Evolutionary conservation across 306 rosid genomes (phyloP), one percentile per base, ranked within the genome.

Genomic region (Spatholobus suberectus): DNA sequence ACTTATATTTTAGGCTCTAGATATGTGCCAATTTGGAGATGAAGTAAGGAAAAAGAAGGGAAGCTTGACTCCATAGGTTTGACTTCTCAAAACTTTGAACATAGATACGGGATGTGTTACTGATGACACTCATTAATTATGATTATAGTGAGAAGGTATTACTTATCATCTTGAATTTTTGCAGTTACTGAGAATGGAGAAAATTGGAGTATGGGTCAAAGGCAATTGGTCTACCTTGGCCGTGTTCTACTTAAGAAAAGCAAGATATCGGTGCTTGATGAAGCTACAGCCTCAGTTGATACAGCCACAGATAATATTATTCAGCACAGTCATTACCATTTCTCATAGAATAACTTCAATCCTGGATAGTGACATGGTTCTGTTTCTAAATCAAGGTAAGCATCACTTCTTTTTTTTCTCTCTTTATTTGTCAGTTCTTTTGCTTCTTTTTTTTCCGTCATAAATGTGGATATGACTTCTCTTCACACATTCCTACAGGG

Each of bases 261-360:
- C 38, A 62, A 62, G 69, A 62, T 62, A 12, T 62, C 29, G 69
- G 69, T 62, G 41, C 69, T 62, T 62, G 69, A 62, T 62, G 69
- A 62, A 62, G 69, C 69, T 62, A 62, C 69, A 13, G 69, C 69
- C 5, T 62, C 69, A 27, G 69, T 62, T 62, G 69, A 62, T 29
- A 62, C 41, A 62, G 40, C 69, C 41, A 62, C 69, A 11, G 69
- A 62, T 62, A 62, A 62, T 62, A 62, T 29, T 13, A 62, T 62
- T 27, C 69, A 62, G 41, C 69, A 27, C 41, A 29, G 69, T 62
- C 69, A 29, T 62, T 29, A 29, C 69, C 3, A 90, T 92, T 76
- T 91, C 97, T 18, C 97, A 90, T 75, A 86, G 90, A 10, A 90
- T 90, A 85, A 90, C 97, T 68, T 92, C 94, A 11, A 85, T 90